Conservation (phyloP, 2,329 filamentous ascomycete genomes). For the Fusarium sp. region DNA sequence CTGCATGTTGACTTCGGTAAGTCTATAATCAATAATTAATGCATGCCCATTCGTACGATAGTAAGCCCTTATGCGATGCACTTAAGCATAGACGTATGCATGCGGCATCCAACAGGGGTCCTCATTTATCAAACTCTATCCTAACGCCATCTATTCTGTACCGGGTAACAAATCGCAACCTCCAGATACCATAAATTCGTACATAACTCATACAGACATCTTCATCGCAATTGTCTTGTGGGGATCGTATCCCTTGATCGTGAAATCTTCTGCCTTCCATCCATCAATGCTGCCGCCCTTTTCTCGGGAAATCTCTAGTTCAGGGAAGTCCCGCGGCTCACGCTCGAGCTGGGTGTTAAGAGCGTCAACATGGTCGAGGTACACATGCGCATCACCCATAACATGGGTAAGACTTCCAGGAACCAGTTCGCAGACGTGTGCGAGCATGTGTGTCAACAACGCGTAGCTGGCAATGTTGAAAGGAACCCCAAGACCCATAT, state of each 20-base stretch:
- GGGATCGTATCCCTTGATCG: constrained; percentile 88
- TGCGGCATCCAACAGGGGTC: background rate
- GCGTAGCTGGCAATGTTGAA: constrained; percentile 99
- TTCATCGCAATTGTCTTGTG: constrained; percentile 97
- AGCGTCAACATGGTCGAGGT: constrained; percentile 92
- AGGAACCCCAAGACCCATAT: constrained; percentile 96
- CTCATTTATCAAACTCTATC: constrained; percentile 14
- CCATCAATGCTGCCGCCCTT: constrained; percentile 85
- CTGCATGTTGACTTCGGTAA: too few relatives aligned
- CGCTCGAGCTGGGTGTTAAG: constrained; percentile 84
- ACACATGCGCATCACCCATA: constrained; percentile 99
- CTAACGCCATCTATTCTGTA: constrained; percentile 39
- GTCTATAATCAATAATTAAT: background rate
- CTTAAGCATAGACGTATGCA: background rate
- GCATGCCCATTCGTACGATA: background rate
- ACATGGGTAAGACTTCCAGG: constrained; percentile 93
- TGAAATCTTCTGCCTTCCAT: constrained; percentile 91
- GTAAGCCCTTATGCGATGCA: background rate
- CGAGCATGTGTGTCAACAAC: constrained; percentile 94
- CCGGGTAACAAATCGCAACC: constrained; percentile 2
- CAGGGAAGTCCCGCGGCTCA: constrained; percentile 86
- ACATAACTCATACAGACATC: constrained; percentile 80
- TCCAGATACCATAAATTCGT: background rate
- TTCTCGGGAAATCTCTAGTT: constrained; percentile 78
- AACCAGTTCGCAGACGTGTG: constrained; percentile 85